phyloP scores from a whole-genome alignment of 768 basidiomycete species.

The Hericium alpestre region DNA sequence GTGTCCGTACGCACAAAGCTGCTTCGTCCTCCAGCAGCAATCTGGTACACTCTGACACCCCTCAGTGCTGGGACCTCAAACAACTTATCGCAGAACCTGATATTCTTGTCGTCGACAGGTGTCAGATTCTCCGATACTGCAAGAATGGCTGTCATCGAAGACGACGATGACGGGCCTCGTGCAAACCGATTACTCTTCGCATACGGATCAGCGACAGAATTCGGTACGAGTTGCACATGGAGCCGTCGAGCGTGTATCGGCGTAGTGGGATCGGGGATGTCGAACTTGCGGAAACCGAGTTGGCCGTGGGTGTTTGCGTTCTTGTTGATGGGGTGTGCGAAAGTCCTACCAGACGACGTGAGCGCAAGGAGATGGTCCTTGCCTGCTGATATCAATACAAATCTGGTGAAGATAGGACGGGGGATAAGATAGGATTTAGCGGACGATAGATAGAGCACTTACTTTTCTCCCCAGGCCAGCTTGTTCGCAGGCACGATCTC shows the following conservation, averaged over 20 bases:
- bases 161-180: slow-evolving; percentile 19
- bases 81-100: slow-evolving; percentile 57
- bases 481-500: slow-evolving; percentile 50
- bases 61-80: slow-evolving; percentile 70
- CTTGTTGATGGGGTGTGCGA: slow-evolving; percentile 64
- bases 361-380: slow-evolving; percentile 61
- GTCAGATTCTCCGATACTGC: slow-evolving; percentile 10
- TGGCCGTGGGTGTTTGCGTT: slow-evolving; percentile 75
- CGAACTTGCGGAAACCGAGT: slow-evolving; percentile 64
- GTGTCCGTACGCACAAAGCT: slow-evolving; percentile 61
- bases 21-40: slow-evolving; percentile 60
- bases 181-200: slow-evolving; percentile 33
- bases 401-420: slow-evolving; percentile 29
- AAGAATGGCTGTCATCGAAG: slow-evolving; percentile 25
- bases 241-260: slow-evolving; percentile 23
- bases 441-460: slow-evolving; percentile 4
- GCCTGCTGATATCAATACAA: slow-evolving; percentile 66
- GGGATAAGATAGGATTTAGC: neutral
- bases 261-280: slow-evolving; percentile 30
- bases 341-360: slow-evolving; percentile 66
- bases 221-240: slow-evolving; percentile 47
- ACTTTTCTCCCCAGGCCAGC: slow-evolving; percentile 63
- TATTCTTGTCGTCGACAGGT: slow-evolving; percentile 28
- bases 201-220: slow-evolving; percentile 40
- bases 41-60: slow-evolving; percentile 52